Conservation (phyloP, 345 rosid genomes). For the Isatis tinctoria region DNA sequence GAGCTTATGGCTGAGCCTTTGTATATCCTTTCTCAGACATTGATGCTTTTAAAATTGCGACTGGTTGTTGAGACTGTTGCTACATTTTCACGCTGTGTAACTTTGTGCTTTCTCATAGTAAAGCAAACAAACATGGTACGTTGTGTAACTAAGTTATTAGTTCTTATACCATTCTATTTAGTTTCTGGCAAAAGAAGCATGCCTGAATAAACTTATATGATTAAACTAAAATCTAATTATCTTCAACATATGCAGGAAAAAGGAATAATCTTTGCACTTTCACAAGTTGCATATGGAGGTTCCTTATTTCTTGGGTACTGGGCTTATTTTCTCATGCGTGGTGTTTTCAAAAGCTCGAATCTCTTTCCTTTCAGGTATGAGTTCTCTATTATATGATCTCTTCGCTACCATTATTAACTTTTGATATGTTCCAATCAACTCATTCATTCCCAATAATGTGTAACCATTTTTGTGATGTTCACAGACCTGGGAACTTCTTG, state of each 20-base stretch:
- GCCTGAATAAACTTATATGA: neutral
- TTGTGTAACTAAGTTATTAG: neutral
- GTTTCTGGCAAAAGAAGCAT: neutral
- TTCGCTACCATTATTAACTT: neutral
- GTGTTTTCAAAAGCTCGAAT: constrained; percentile 42
- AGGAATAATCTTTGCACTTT: constrained; percentile 57
- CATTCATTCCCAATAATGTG: neutral
- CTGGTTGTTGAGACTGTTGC: constrained; percentile 78
- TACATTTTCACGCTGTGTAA: constrained; percentile 69
- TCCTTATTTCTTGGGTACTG: constrained; percentile 77
- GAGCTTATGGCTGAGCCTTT: constrained; percentile 92
- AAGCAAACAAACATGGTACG: constrained; percentile 60
- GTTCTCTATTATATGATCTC: constrained; percentile 10
- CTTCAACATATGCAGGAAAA: constrained; percentile 49
- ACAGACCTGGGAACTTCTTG: constrained; percentile 54
- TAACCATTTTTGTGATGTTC: constrained; percentile 19
- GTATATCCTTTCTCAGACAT: constrained; percentile 82
- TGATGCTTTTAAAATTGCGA: constrained; percentile 65
- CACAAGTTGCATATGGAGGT: constrained; percentile 83
- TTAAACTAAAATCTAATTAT: neutral
- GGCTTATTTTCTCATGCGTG: constrained; percentile 66
- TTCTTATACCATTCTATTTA: neutral
- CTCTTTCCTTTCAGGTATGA: constrained; percentile 86
- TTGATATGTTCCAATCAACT: neutral
- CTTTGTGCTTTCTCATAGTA: constrained; percentile 65